Evolutionary conservation across 2,329 filamentous ascomycete genomes (phyloP).

Genomic region (Lomentospora prolificans): DNA sequence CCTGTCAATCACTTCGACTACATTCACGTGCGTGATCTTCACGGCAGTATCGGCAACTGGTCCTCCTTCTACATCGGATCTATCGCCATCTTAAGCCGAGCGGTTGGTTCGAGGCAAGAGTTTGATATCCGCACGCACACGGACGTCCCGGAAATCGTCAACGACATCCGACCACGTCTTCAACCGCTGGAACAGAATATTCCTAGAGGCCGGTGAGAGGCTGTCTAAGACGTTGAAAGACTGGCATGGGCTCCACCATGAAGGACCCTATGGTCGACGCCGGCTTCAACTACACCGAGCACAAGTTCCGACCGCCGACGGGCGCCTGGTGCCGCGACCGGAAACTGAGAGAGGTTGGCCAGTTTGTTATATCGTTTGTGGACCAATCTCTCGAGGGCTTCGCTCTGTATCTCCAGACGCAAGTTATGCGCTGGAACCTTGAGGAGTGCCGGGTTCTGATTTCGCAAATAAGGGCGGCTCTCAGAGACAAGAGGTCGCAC

Average conservation of each 20-base stretch:
- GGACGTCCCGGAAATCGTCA: constrained; percentile 14
- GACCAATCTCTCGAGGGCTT: constrained; percentile 3
- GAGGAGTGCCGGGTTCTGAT: constrained; percentile 16
- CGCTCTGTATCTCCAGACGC: constrained; percentile 17
- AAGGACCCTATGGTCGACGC: constrained; percentile 14
- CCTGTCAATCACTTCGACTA: constrained; percentile 34
- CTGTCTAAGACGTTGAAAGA: constrained; percentile 16
- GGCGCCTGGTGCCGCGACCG: constrained; percentile 13
- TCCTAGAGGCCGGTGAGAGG: constrained; percentile 16
- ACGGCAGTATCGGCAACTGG: neutral
- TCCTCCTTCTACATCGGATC: neutral
- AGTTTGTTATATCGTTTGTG: constrained; percentile 14
- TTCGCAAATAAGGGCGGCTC: constrained; percentile 13
- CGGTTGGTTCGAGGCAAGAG: constrained; percentile 7
- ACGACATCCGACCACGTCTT: constrained; percentile 18
- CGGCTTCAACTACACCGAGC: constrained; percentile 16
- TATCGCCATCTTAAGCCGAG: neutral
- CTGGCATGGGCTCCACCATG: constrained; percentile 15
- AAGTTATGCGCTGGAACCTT: constrained; percentile 18
- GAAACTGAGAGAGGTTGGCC: constrained; percentile 10
- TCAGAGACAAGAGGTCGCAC: neutral
- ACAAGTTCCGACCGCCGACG: constrained; percentile 13
- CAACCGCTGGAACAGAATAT: constrained; percentile 17
- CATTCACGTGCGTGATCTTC: constrained; percentile 32
- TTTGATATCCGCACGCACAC: constrained; percentile 15